Evolutionary conservation across 2,329 filamentous ascomycete species (phyloP).

Genomic region (Clathrospora elynae): DNA sequence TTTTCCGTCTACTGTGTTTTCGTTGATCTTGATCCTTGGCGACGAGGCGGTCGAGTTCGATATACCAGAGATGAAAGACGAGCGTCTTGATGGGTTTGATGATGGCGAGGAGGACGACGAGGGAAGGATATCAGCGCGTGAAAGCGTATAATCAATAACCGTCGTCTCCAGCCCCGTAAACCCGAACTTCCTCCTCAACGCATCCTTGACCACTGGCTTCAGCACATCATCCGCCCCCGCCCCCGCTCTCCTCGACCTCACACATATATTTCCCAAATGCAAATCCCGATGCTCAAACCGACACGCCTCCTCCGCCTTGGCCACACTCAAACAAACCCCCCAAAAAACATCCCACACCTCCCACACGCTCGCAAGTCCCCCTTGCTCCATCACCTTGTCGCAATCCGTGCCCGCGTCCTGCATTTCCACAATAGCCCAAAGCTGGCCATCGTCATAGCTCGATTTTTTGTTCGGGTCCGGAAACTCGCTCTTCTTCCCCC

Average conservation of each 20-base stretch:
- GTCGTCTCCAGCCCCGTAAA: constrained; percentile 65
- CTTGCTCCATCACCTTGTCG: constrained; percentile 44
- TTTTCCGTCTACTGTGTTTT: not conserved
- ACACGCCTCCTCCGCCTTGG: constrained; percentile 64
- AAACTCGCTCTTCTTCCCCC: constrained; percentile 57
- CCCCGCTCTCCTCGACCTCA: constrained; percentile 42
- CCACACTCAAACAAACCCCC: constrained; percentile 66
- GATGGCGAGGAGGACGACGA: constrained; percentile 14
- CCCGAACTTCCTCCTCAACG: constrained; percentile 51
- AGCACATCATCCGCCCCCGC: constrained; percentile 35
- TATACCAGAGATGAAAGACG: constrained; percentile 18
- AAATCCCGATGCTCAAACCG: constrained; percentile 70
- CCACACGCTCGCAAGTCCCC: constrained; percentile 49
- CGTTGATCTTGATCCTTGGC: constrained; percentile 5
- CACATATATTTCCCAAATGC: constrained; percentile 70
- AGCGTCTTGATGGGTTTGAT: no score
- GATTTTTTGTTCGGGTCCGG: constrained; percentile 61
- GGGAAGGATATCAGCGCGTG: constrained; percentile 59
- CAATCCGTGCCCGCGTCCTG: constrained; percentile 66
- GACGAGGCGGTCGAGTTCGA: constrained; percentile 9
- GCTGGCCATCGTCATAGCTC: constrained; percentile 60
- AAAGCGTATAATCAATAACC: constrained; percentile 71
- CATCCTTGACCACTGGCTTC: constrained; percentile 43
- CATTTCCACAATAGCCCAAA: constrained; percentile 71
- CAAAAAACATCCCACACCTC: constrained; percentile 68